A percentile compares a stretch with the other conserved stretches of the same genome.
phyloP scores from a whole-genome alignment of 176 grass and related monocot species.

The Tillandsia leiboldiana region DNA sequence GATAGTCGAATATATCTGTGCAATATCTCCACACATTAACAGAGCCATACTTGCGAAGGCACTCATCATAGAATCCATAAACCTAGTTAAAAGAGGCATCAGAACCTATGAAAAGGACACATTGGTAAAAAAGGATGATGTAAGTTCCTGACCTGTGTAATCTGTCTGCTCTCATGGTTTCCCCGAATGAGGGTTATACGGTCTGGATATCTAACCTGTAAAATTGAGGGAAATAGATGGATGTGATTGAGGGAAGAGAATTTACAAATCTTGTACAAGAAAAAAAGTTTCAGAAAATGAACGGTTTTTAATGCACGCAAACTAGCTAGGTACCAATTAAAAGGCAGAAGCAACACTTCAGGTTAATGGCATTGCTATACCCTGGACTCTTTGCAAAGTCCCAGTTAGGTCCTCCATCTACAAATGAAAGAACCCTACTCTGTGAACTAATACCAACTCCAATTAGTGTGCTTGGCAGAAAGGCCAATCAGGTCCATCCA shows the following conservation, averaged over 20 bases:
- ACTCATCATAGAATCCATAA: constrained; percentile 98
- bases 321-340: background rate
- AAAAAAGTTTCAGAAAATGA: background rate
- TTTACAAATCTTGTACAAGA: background rate
- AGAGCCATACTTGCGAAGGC: constrained; percentile 93
- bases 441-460: too few species aligned
- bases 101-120: constrained; percentile 4
- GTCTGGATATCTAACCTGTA: constrained; percentile 94
- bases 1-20: constrained; percentile 96
- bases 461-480: too few species aligned
- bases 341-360: background rate
- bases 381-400: too few species aligned
- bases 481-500: too few species aligned
- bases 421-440: too few species aligned
- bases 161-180: constrained; percentile 98
- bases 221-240: background rate
- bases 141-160: constrained; percentile 64
- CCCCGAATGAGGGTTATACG: constrained; percentile 97
- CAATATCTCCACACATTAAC: constrained; percentile 99
- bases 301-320: background rate
- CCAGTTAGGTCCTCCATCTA: too few species aligned
- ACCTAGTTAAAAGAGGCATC: constrained; percentile 41
- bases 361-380: too few species aligned
- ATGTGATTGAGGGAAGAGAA: background rate
- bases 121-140: constrained; percentile 12